A percentile compares a stretch with the other conserved stretches of the same genome.
Evolutionary conservation across 441 rosid species (phyloP).

Genomic region (Capsella rubella): DNA sequence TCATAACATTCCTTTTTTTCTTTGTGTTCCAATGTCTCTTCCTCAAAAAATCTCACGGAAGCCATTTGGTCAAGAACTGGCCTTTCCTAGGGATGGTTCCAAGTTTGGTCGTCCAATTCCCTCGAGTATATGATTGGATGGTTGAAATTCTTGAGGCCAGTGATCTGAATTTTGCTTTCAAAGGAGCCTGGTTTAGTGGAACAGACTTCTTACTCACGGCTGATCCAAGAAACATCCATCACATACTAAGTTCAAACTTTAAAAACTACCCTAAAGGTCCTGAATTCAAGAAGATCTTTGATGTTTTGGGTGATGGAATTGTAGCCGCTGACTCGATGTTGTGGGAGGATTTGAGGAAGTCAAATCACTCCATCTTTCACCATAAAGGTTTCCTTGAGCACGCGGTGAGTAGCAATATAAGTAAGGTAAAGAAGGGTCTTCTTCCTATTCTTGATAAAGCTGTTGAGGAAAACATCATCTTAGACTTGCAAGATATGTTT

Average conservation of each 20-base stretch:
- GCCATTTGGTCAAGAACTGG: constrained; percentile 36
- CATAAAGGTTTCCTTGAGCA: constrained; percentile 41
- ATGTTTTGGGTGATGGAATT: constrained; percentile 58
- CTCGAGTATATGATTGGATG: constrained; percentile 38
- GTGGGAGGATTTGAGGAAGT: constrained; percentile 55
- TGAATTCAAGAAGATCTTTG: constrained; percentile 51
- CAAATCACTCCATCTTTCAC: constrained; percentile 39
- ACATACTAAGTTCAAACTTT: constrained; percentile 48
- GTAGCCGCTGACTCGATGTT: constrained; percentile 44
- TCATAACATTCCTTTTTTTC: constrained; percentile 30
- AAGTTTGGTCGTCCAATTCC: constrained; percentile 26
- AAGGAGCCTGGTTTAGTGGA: constrained; percentile 41
- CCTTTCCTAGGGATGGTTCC: constrained; percentile 52
- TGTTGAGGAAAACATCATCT: not conserved
- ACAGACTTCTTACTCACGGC: constrained; percentile 41
- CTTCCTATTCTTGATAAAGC: constrained; percentile 47
- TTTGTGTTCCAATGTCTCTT: constrained; percentile 18
- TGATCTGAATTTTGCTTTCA: constrained; percentile 34
- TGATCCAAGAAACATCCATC: constrained; percentile 48
- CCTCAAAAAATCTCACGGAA: constrained; percentile 23
- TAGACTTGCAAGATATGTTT: constrained; percentile 58
- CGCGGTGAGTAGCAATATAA: constrained; percentile 35
- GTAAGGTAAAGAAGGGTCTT: constrained; percentile 42
- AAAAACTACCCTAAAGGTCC: constrained; percentile 54
- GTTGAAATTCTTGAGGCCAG: constrained; percentile 14